phyloP scores from a whole-genome alignment of 495 filamentous ascomycete species.

The Aspergillus sclerotioniger region DNA sequence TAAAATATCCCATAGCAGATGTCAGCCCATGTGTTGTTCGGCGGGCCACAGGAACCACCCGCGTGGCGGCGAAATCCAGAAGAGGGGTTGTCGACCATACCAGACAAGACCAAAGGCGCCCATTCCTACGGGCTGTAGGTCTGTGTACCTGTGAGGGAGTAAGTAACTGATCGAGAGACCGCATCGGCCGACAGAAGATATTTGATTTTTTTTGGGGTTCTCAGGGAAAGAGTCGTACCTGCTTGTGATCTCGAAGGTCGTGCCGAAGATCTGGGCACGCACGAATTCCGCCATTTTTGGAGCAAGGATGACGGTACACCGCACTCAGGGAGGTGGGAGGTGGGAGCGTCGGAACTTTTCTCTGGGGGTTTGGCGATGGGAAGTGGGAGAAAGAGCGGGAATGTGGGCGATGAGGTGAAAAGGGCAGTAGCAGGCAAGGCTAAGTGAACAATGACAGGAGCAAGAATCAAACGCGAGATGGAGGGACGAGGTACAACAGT shows the following conservation, averaged over 20 bases:
- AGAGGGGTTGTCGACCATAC: conserved; percentile 51
- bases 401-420: conserved; percentile 3
- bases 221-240: conserved; percentile 54
- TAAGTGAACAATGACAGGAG: conserved; percentile 1
- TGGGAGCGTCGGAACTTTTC: not conserved
- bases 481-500: not conserved
- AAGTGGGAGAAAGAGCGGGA: not conserved
- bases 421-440: conserved; percentile 8
- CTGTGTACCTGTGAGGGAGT: conserved; percentile 72
- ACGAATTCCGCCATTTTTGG: conserved; percentile 94
- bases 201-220: not conserved
- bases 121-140: conserved; percentile 98
- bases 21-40: conserved; percentile 3
- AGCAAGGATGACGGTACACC: conserved; percentile 20
- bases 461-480: not conserved
- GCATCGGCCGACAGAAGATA: not conserved
- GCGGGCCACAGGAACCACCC: conserved; percentile 2
- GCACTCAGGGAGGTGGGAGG: not conserved
- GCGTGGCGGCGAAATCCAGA: conserved; percentile 13
- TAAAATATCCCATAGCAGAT: conserved; percentile 32
- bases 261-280: conserved; percentile 98
- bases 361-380: not conserved
- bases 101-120: conserved; percentile 97
- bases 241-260: conserved; percentile 99
- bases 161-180: conserved; percentile 4